Evolutionary conservation across 495 filamentous ascomycete genomes (phyloP).

Genomic region (Echria macrotheca): DNA sequence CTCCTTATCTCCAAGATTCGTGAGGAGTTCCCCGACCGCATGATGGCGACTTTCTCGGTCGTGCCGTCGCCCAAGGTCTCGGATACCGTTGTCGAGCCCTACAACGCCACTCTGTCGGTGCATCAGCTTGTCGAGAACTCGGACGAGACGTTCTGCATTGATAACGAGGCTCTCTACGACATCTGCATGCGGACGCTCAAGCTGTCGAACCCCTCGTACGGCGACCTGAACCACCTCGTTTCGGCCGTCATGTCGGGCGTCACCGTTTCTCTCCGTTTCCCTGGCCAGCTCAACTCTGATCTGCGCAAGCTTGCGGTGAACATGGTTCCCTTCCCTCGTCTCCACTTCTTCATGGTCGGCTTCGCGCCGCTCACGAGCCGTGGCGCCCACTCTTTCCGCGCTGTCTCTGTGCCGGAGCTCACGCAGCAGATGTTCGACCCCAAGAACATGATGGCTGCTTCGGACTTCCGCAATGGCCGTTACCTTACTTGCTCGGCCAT

Average conservation of each 20-base stretch:
- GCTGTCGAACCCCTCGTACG: slow-evolving; percentile 96
- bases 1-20: slow-evolving; percentile 99
- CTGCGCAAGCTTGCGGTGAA: slow-evolving; percentile 99
- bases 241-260: slow-evolving; percentile 99
- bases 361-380: slow-evolving; percentile 98
- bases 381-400: slow-evolving; percentile 91
- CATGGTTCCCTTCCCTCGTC: slow-evolving; percentile 99
- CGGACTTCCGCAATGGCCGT: slow-evolving; percentile 98
- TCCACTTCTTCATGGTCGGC: slow-evolving; percentile 99
- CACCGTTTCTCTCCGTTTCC: slow-evolving; percentile 97
- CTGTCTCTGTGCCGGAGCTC: slow-evolving; percentile 94
- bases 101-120: slow-evolving; percentile 98
- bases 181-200: slow-evolving; percentile 99
- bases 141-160: slow-evolving; percentile 99
- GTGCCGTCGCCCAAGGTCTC: slow-evolving; percentile 99
- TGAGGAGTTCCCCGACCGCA: slow-evolving; percentile 99
- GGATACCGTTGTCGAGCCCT: slow-evolving; percentile 99
- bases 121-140: slow-evolving; percentile 99
- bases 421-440: slow-evolving; percentile 99
- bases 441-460: slow-evolving; percentile 99
- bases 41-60: slow-evolving; percentile 99
- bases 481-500: slow-evolving; percentile 99
- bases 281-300: slow-evolving; percentile 99
- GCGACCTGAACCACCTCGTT: slow-evolving; percentile 98
- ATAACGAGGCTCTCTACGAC: slow-evolving; percentile 99